phyloP scores from a whole-genome alignment of 23 red algal genomes.

The Gracilaria gracilis region DNA sequence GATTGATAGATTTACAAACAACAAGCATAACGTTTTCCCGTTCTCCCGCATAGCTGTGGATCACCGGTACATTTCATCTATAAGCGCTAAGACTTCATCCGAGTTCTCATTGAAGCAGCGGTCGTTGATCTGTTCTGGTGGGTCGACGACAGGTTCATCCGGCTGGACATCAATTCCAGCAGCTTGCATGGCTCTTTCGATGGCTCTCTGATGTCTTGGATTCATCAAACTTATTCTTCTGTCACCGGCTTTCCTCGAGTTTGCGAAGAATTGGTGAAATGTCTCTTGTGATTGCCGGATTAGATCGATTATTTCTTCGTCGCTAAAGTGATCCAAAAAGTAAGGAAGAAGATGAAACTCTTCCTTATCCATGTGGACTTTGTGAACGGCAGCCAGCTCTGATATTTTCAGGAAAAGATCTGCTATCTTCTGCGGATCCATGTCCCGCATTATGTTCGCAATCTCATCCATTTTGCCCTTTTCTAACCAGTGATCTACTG shows the following conservation, averaged over 20 bases:
- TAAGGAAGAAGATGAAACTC: conserved; percentile 78
- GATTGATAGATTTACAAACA: conserved; percentile 29
- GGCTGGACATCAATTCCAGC: conserved; percentile 37
- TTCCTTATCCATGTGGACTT: conserved; percentile 76
- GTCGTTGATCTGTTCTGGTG: conserved; percentile 65
- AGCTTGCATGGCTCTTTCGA: conserved; percentile 51
- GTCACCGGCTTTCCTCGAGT: background rate
- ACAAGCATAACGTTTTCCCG: background rate
- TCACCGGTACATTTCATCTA: conserved; percentile 71
- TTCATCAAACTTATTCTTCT: conserved; percentile 63
- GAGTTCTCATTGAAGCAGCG: conserved; percentile 48
- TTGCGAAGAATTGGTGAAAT: conserved; percentile 38
- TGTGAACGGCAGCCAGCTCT: conserved; percentile 56
- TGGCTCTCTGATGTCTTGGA: conserved; percentile 71
- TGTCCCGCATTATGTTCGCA: conserved; percentile 58
- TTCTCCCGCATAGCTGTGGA: background rate
- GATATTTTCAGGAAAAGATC: conserved; percentile 76
- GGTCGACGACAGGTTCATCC: conserved; percentile 38
- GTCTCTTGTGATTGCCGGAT: conserved; percentile 66
- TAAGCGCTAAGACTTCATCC: conserved; percentile 57
- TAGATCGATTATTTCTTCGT: conserved; percentile 61
- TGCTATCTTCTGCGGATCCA: conserved; percentile 69
- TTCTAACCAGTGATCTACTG: conserved; percentile 66
- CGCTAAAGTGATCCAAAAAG: conserved; percentile 72
- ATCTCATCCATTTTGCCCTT: conserved; percentile 74